Evolutionary conservation across 2,329 filamentous ascomycete genomes (phyloP).

Genomic region (Talaromyces sp.): DNA sequence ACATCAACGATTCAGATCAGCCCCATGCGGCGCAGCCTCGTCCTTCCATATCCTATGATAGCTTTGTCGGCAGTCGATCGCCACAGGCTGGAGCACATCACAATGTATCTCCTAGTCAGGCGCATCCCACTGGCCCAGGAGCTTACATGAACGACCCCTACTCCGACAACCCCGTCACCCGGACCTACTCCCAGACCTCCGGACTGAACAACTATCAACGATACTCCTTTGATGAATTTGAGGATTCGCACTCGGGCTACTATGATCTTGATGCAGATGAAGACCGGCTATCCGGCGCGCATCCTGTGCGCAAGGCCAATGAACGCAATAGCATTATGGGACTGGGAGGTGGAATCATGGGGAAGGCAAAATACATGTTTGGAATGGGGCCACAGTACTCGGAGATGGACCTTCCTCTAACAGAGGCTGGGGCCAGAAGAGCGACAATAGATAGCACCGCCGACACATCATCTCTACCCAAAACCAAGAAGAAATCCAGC

Average conservation of each 20-base stretch:
- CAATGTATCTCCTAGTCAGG: conserved; percentile 42
- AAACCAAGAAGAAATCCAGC: conserved; percentile 63
- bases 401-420: conserved; percentile 96
- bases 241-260: conserved; percentile 77
- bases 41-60: conserved; percentile 90
- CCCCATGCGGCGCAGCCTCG: conserved; percentile 58
- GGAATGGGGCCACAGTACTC: conserved; percentile 87
- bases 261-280: conserved; percentile 69
- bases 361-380: conserved; percentile 84
- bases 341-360: conserved; percentile 83
- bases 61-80: conserved; percentile 75
- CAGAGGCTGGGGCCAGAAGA: conserved; percentile 67
- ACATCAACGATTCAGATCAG: conserved; percentile 67
- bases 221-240: conserved; percentile 84
- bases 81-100: conserved; percentile 50
- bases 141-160: conserved; percentile 43
- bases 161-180: conserved; percentile 39
- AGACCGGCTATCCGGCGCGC: conserved; percentile 55
- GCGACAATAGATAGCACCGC: conserved; percentile 48
- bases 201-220: conserved; percentile 85
- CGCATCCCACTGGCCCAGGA: conserved; percentile 33
- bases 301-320: conserved; percentile 59
- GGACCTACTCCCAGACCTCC: conserved; percentile 72
- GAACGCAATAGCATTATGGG: conserved; percentile 88
- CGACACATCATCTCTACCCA: conserved; percentile 46